Base-by-base conservation (phyloP, 352 stramenopile genomes). In the Globisporangium canariense region DNA sequence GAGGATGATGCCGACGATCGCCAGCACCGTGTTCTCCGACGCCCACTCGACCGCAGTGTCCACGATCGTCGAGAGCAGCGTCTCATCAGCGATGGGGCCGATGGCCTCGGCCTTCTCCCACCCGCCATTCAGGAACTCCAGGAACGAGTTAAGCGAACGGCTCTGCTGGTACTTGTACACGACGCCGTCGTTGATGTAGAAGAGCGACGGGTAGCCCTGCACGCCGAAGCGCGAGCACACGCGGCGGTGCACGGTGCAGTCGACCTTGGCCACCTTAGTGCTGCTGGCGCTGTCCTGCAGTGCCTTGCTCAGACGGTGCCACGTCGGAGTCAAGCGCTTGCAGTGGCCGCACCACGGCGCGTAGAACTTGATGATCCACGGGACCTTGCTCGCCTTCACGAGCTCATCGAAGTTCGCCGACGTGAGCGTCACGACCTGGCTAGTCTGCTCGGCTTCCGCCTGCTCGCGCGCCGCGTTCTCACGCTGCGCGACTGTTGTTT, bases 331-430 rank as follows among this genome's bases (percentile, higher is more conserved):
- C 56, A 94, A 63, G n/a, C 82, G 82, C 71, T 91, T 91, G 77
- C 83, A 90, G 67, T 90, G 83, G 46, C 82, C 80, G 50, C 83
- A 93, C 83, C 83, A 93, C 2, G 83, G 83, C 22, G 83, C 82
- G 62, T 91, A 91, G 60, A 93, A 93, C 70, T 93, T 92, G 65
- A 94, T 83, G 49, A 94, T 70, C 79, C 80, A 93, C 51, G 81
- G 71, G 13, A 86, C 64, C 60, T 83, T 83, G 65, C 81, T 69
- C 9, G 76, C 55, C 40, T 90, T 80, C 40, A 93, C 78, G 53
- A 88, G 65, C 18, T 78, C 66, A 22, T 90, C 81, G 30, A 91
- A 90, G 25, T 63, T 70, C 5, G 71, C 61, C 10, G 81, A 86
- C 3, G 73, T 81, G 47, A 88, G 70, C 25, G 70, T 66, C 54